A percentile compares a stretch with the other conserved stretches of the same genome.
These are phyloP conservation scores for Pichia norvegensis DNA, from an alignment of 1,139 yeast species.

Conservation along the genomic window DNA sequence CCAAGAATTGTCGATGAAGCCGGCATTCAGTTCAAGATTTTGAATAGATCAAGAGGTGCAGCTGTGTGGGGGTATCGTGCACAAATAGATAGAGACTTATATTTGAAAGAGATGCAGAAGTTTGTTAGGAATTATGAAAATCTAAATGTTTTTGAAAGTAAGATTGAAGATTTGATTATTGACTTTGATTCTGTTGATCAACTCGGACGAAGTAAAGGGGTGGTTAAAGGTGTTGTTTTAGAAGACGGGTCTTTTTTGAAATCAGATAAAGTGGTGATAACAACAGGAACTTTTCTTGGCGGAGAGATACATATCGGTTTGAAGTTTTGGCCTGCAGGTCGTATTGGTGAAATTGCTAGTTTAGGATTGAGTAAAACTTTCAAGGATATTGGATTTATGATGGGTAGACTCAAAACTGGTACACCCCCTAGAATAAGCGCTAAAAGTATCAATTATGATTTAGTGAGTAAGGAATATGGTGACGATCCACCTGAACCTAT, in stretches of 20 bases:
- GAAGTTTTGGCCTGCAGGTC: constrained; percentile 74
- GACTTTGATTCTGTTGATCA: constrained; percentile 32
- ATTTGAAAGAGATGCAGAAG: constrained; percentile 71
- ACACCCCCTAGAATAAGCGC: constrained; percentile 87
- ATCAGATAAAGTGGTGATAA: constrained; percentile 68
- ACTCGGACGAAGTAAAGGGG: constrained; percentile 35
- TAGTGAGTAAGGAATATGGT: constrained; percentile 61
- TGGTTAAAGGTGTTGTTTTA: constrained; percentile 62
- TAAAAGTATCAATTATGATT: constrained; percentile 58
- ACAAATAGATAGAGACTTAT: constrained; percentile 82
- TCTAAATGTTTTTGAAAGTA: constrained; percentile 57
- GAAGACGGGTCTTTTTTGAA: constrained; percentile 56
- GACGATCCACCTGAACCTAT: constrained; percentile 83
- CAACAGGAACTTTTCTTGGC: constrained; percentile 93
- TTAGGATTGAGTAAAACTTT: constrained; percentile 81
- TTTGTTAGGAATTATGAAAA: constrained; percentile 52
- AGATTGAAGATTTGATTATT: constrained; percentile 79
- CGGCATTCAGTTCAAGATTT: constrained; percentile 83
- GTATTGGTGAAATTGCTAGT: constrained; percentile 90
- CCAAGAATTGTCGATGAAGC: constrained; percentile 81
- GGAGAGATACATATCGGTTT: constrained; percentile 93
- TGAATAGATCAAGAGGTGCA: constrained; percentile 86
- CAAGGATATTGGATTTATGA: constrained; percentile 62
- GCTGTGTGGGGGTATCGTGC: constrained; percentile 99
- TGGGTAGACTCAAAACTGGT: constrained; percentile 93